These are phyloP conservation scores for Vitis riparia DNA, from an alignment of 164 flowering plant genomes.

Conservation along the genomic window DNA sequence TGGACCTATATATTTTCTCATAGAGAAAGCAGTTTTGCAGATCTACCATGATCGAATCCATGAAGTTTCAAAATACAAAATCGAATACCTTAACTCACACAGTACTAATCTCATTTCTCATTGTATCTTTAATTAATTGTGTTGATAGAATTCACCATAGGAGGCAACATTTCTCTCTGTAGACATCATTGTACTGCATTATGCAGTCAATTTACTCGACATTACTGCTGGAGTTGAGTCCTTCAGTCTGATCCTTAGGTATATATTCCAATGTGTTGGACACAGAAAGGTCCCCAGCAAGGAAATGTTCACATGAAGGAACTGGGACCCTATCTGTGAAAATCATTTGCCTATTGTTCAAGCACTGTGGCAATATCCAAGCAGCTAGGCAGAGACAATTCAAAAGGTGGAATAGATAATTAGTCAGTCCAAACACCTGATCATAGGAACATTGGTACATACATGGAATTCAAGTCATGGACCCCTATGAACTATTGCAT, in stretches of 20 bases:
- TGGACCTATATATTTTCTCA: too few relatives aligned
- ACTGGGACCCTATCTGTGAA: not conserved
- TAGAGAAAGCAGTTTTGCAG: too few relatives aligned
- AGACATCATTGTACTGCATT: not conserved
- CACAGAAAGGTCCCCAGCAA: not conserved
- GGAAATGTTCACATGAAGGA: not conserved
- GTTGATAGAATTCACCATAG: too few relatives aligned
- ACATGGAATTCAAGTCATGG: not conserved
- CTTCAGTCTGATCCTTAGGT: not conserved
- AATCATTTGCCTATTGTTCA: slow-evolving; percentile 6
- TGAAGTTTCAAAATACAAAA: too few relatives aligned
- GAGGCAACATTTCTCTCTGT: not conserved
- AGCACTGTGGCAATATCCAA: too few relatives aligned
- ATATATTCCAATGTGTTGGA: not conserved
- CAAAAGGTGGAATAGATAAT: slow-evolving; percentile 7
- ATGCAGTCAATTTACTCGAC: too few relatives aligned
- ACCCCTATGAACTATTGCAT: too few relatives aligned
- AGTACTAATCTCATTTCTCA: too few relatives aligned
- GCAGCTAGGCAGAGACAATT: not conserved
- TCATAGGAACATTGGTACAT: slow-evolving; percentile 6
- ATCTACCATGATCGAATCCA: too few relatives aligned
- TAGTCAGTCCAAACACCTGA: slow-evolving; percentile 21
- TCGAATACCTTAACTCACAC: too few relatives aligned
- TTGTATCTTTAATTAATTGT: too few relatives aligned
- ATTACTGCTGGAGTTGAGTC: too few relatives aligned